Conservation (phyloP, 495 filamentous ascomycete genomes). For the Copromyces sp. region DNA sequence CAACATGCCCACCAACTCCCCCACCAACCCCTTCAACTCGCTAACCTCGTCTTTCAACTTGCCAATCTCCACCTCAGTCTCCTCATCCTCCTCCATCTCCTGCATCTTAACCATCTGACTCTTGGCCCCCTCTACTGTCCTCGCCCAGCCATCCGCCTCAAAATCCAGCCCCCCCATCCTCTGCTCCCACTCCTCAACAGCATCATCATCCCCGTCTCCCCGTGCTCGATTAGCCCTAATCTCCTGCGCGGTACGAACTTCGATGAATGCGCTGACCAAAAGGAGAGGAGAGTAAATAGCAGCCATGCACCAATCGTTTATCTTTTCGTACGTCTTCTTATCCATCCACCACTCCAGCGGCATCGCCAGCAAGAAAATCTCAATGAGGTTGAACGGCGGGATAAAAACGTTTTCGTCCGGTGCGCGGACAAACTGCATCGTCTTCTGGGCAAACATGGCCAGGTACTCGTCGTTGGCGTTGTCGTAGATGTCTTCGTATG, state of each 20-base stretch:
- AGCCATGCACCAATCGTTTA: slow-evolving; percentile 85
- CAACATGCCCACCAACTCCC: slow-evolving; percentile 44
- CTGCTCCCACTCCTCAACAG: slow-evolving; percentile 87
- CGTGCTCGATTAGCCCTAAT: slow-evolving; percentile 63
- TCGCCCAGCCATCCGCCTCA: slow-evolving; percentile 69
- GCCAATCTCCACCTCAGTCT: slow-evolving; percentile 44
- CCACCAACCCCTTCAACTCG: slow-evolving; percentile 56
- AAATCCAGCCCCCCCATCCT: slow-evolving; percentile 62
- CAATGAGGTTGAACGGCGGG: slow-evolving; percentile 87
- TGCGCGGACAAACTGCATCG: slow-evolving; percentile 89
- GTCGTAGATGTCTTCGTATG: slow-evolving; percentile 90
- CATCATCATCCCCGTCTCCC: slow-evolving; percentile 86
- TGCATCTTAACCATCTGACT: slow-evolving; percentile 47
- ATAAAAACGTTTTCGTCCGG: slow-evolving; percentile 98
- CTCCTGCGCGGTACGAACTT: slow-evolving; percentile 55
- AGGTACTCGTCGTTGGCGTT: slow-evolving; percentile 95
- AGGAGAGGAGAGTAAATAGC: slow-evolving; percentile 78
- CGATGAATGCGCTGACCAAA: slow-evolving; percentile 64
- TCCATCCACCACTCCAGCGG: slow-evolving; percentile 96
- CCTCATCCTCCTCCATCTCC: background rate
- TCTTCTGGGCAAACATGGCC: slow-evolving; percentile 81
- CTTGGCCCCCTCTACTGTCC: slow-evolving; percentile 59
- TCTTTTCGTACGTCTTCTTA: slow-evolving; percentile 51
- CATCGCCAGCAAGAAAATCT: slow-evolving; percentile 66
- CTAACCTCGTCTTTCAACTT: slow-evolving; percentile 59